Evolutionary conservation across 148 eudicot species (phyloP), one percentile per base, ranked within the genome.

Genomic region (Agrostemma githago): DNA sequence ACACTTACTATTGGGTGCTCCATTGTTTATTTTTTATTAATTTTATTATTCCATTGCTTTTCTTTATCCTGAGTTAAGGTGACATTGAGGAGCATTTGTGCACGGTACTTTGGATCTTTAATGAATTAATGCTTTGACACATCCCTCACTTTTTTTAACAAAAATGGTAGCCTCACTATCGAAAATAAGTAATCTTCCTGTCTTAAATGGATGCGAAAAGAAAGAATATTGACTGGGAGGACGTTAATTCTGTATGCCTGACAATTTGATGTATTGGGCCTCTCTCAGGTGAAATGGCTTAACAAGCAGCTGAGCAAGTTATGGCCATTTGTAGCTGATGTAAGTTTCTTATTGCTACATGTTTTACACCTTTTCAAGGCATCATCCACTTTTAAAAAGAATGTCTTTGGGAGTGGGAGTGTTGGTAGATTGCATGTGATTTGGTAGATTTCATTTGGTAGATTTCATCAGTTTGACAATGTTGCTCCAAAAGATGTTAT

Each of bases 241-340:
- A 40, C 59, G 43, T 43, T 10, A 62, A n/a, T 56, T 37, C 4
- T 71, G 46, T 10, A 41, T 20, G 39, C 43, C 66, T 10, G 15
- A 46, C 48, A 57, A 56, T 20, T 46, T 65, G 39, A 71, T 79
- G 10, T 62, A 5, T 53, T 41, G 38, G 19, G 61, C 53, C 70
- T 82, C 5, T 70, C 81, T 80, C 92, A 93, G 96, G 98, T 89
- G 78, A 93, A 93, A 76, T 94, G 98, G 98, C 81, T 94, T 71
- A 94, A 91, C 83, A 90, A 90, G 72, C 93, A 85, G 81, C 81
- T 95, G 76, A 86, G 77, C 83, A 95, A 95, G 78, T 72, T 95
- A 74, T 95, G 98, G 98, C 98, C 98, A 53, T 95, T 71, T 83
- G 76, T 92, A 76, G 96, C 98, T 68, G 98, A 95, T 84, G 98